Base-by-base conservation (phyloP, 1,139 yeast genomes). In the Pichia terricola region DNA sequence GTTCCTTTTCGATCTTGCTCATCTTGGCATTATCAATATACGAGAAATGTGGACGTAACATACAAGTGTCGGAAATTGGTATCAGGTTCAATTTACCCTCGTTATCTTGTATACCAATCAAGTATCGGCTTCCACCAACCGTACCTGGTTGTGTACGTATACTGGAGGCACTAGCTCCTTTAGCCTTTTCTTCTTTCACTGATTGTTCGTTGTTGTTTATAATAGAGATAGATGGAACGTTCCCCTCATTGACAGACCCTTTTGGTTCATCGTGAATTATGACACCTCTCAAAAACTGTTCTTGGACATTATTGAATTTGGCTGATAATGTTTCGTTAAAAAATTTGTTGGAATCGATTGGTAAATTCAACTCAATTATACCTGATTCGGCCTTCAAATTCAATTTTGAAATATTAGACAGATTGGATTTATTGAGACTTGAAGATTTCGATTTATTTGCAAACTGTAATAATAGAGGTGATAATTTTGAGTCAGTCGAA, bases 11-110 rank as follows among this genome's bases (percentile, higher is more conserved):
- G 37, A 59, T 58, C 49, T 67, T 69, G 58, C 61, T 63, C 51
- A 57, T 60, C 51, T 65, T 67, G 48, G 57, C 52, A 44, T 63
- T 63, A 57, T 84, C 94, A 43, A 88, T 77, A 59, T 88, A 85
- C 51, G 73, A 75, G 65, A 91, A 87, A 50, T 76, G 75, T 2
- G 97, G 94, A 55, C 96, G 72, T 50, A 91, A 62, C 62, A 89
- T 97, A 0, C 83, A 77, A 0, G 85, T 76, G 27, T 79, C 72
- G 41, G 77, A 74, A 2, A 88, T 69, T 0, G 94, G 87, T 1
- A 77, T 64, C 49, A 89, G 62, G 41, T 84, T 79, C 16, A 88
- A 59, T 53, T 73, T 77, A 1, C 75, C 75, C 40, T 73, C 65
- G 39, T 65, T 60, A 35, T 44, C 52, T 40, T 44, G 44, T 22